Evolutionary conservation across 2,329 filamentous ascomycete genomes (phyloP).

Genomic region (Aspergillus fischeri): DNA sequence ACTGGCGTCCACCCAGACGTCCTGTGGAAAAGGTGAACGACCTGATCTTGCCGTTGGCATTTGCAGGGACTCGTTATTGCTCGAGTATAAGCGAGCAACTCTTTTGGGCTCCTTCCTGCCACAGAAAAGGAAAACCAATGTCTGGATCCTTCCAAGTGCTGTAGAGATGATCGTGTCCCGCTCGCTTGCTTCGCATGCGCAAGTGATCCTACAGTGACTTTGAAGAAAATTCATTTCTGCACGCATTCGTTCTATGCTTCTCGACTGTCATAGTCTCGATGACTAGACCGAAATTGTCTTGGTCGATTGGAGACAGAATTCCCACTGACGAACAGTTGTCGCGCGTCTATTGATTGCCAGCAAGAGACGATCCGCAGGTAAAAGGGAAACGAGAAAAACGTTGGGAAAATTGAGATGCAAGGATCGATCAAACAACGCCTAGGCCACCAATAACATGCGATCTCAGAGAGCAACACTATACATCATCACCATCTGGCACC

Average conservation of each 20-base stretch:
- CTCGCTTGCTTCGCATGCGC: too few species aligned
- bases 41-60: neutral
- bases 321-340: neutral
- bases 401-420: neutral
- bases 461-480: neutral
- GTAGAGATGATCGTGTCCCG: too few species aligned
- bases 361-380: neutral
- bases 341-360: neutral
- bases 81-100: neutral
- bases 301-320: neutral
- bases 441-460: neutral
- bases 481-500: slow-evolving; percentile 19
- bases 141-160: neutral
- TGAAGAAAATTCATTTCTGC: neutral
- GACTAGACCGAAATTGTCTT: neutral
- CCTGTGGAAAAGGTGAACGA: too few species aligned
- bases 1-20: too few species aligned
- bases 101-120: neutral
- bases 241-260: neutral
- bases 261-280: neutral
- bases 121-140: too few species aligned
- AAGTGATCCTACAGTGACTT: neutral
- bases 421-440: neutral
- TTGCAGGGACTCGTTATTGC: neutral
- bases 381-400: neutral